Evolutionary conservation across 2,329 filamentous ascomycete species (phyloP).

Genomic region (Venturiaceae sp.): DNA sequence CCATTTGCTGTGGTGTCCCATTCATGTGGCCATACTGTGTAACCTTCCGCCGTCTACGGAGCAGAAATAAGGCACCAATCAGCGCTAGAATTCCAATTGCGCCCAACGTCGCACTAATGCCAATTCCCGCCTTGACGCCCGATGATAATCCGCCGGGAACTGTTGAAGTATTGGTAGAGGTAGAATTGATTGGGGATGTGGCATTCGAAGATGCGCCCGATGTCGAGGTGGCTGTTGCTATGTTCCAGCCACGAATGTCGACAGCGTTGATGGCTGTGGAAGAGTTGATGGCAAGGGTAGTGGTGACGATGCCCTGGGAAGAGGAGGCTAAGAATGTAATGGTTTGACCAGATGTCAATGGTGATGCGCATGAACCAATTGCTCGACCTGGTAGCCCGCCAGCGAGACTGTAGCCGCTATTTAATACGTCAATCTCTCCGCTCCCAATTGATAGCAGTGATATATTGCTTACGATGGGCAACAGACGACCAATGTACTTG

Average conservation of each 20-base stretch:
- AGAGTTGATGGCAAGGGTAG: not conserved
- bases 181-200: not conserved
- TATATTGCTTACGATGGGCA: not conserved
- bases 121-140: not conserved
- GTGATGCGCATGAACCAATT: not conserved
- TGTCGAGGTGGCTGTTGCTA: not conserved
- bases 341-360: not conserved
- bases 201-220: not conserved
- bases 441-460: not conserved
- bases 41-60: not conserved
- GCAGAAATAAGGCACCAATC: not conserved
- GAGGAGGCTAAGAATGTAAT: not conserved
- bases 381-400: not conserved
- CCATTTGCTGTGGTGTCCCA: not conserved
- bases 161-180: not conserved
- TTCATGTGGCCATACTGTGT: not conserved
- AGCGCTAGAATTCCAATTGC: not conserved
- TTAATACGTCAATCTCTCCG: not conserved
- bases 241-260: not conserved
- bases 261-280: not conserved
- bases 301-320: not conserved
- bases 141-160: not conserved
- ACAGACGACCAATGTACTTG: not conserved
- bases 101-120: not conserved
- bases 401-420: not conserved